Evolutionary conservation across 73 alveolate species (phyloP), one percentile per base, ranked within the genome.

Genomic region (Paramecium tetraurelia): DNA sequence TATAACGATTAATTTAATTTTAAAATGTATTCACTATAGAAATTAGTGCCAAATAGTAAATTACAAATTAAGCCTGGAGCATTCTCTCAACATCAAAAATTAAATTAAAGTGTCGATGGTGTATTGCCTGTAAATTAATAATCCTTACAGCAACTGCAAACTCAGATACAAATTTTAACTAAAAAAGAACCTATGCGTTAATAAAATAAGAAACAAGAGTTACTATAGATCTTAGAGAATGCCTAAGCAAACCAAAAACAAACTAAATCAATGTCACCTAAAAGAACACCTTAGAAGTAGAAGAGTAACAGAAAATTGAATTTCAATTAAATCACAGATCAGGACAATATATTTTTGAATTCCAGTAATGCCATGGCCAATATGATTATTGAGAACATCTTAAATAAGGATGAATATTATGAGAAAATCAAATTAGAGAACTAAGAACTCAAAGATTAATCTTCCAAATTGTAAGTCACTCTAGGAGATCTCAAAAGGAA

Each of bases 331-430:
- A 21, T 80, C 12, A 46, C 71, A 27, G 90, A 80, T 80, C 29
- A 75, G 12, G 87, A 75, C 10, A 38, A 33, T n/a, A 3, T 75
- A 2, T 75, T 75, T 36, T 41, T 46, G 35, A 80, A 80, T 80
- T 41, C 90, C 20, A 80, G 72, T 44, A 40, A 40, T 20, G 76
- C 46, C 24, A 80, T 80, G 70, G 70, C 72, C n/a, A 80, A 46
- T 80, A 43, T 80, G 70, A 80, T 80, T 21, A 80, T 40, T 80
- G 90, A 80, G 43, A 80, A 80, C 16, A 80, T 80, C 22, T 31
- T 80, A 22, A 80, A 80, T 41, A 80, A 80, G 21, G 90, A 80
- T 48, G 90, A 80, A 80, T 80, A 80, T 44, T 80, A 80, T 80
- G 90, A 80, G 44, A 80, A 46, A 48, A 80, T 80, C 8, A 80